Base-by-base conservation (phyloP, 352 stramenopile genomes). In the Elongisporangium anandrum region DNA sequence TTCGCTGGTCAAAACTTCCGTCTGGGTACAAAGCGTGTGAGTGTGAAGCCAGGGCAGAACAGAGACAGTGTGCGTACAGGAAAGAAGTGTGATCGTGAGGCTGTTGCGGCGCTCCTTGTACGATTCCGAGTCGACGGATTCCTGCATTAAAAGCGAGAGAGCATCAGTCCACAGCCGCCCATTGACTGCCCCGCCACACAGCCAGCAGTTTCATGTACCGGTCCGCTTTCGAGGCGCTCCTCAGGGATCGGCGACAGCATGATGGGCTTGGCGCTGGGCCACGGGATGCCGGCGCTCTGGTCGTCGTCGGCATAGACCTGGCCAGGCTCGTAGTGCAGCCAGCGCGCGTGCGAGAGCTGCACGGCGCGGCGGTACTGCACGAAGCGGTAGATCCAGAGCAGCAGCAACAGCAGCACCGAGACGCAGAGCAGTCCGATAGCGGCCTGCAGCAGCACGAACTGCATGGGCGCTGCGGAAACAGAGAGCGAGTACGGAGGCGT, bases 171-270 rank as follows among this genome's bases (percentile, higher is more conserved):
- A 8, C 65, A 55, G 58, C 63, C n/a, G n/a, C n/a, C n/a, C n/a
- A n/a, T n/a, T n/a, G n/a, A 13, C 29, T 41, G 29, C 5, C 9
- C 29, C 29, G 29, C 9, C 9, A 2, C 29, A 41, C 29, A 41
- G 9, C 29, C 29, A 13, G 4, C 6, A 8, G 29, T 9, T 41
- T 41, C 19, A 60, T 65, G 22, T 70, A 84, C 72, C 12, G 73
- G 75, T 50, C 78, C 81, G 24, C 71, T 79, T 49, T 85, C 76
- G 15, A 67, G 52, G 6, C 69, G 73, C 59, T 91, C 81, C 50
- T 91, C 81, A 2, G 77, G 68, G 63, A 91, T 91, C 4, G 81
- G 81, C 34, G 81, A 91, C 45, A 91, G 71, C 55, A 89, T 48
- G 54, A 85, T 73, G 15, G 77, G 73, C 26, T 77, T 80, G 15